phyloP scores from a whole-genome alignment of 2,329 filamentous ascomycete species.

The Fusarium sp. region DNA sequence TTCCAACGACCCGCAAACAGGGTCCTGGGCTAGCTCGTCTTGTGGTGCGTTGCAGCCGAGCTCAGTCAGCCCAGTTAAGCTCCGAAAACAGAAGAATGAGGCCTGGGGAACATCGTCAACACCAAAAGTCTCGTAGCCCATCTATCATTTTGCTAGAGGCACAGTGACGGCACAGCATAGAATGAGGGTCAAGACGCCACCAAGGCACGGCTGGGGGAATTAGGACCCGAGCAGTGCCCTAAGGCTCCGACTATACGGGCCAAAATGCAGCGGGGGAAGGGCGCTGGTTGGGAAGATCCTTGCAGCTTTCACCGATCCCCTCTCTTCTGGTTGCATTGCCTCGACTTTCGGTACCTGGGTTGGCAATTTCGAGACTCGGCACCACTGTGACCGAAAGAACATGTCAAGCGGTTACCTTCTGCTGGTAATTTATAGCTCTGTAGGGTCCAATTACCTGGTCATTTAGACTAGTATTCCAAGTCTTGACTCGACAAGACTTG shows the following conservation, averaged over 20 bases:
- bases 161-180: conserved; percentile 21
- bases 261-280: conserved; percentile 31
- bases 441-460: conserved; percentile 12
- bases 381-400: conserved; percentile 4
- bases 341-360: conserved; percentile 21
- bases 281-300: conserved; percentile 35
- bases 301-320: conserved; percentile 31
- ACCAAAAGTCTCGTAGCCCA: conserved; percentile 1
- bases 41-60: conserved; percentile 24
- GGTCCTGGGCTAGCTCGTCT: conserved; percentile 31
- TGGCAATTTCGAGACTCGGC: conserved; percentile 26
- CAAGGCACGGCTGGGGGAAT: conserved; percentile 20
- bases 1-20: conserved; percentile 34
- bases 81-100: conserved; percentile 16
- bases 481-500: conserved; percentile 8
- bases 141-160: conserved; percentile 2
- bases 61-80: conserved; percentile 7
- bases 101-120: conserved; percentile 1
- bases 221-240: conserved; percentile 14
- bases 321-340: conserved; percentile 32
- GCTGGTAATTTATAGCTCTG: background rate
- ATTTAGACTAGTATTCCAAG: conserved; percentile 12
- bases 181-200: conserved; percentile 1
- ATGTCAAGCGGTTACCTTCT: conserved; percentile 1
- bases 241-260: conserved; percentile 33